Conservation (phyloP, 805 yeast species). For the Kazachstania africana region DNA sequence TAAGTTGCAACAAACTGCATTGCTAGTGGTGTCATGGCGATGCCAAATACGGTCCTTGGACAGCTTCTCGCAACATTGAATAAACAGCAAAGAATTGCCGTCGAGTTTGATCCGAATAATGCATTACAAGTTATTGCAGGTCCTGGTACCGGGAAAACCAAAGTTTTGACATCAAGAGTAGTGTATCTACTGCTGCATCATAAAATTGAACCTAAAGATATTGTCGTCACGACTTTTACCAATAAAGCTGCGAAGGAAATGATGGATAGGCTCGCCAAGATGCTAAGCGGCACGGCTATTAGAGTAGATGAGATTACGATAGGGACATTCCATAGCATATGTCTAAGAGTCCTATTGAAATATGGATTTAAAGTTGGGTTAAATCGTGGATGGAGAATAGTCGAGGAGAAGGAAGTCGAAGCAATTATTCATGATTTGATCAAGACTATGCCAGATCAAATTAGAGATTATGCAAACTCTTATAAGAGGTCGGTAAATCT, state of each 20-base stretch:
- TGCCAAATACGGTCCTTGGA: too few species aligned
- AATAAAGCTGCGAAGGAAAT: conserved; percentile 86
- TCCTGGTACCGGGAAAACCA: conserved; percentile 72
- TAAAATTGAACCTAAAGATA: conserved; percentile 43
- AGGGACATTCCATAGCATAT: conserved; percentile 87
- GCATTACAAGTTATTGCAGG: conserved; percentile 49
- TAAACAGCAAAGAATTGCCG: conserved; percentile 35
- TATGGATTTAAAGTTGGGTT: conserved; percentile 43
- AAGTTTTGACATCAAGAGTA: conserved; percentile 68
- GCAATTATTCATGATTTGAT: conserved; percentile 27
- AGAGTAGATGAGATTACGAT: conserved; percentile 40
- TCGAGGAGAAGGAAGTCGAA: conserved; percentile 52
- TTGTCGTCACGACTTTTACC: conserved; percentile 87
- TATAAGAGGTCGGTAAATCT: conserved; percentile 20
- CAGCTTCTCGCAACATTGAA: too few species aligned
- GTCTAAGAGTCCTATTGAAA: conserved; percentile 44
- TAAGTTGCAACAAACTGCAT: too few species aligned
- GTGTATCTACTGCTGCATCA: conserved; percentile 49
- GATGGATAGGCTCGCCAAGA: conserved; percentile 43
- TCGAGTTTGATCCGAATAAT: conserved; percentile 28
- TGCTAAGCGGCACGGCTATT: conserved; percentile 24
- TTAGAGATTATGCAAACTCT: conserved; percentile 23
- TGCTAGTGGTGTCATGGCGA: too few species aligned
- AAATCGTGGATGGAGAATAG: conserved; percentile 36
- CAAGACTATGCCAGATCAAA: conserved; percentile 22